Evolutionary conservation across 352 stramenopile species (phyloP), one percentile per base, ranked within the genome.

Genomic region (Peronospora destructor): DNA sequence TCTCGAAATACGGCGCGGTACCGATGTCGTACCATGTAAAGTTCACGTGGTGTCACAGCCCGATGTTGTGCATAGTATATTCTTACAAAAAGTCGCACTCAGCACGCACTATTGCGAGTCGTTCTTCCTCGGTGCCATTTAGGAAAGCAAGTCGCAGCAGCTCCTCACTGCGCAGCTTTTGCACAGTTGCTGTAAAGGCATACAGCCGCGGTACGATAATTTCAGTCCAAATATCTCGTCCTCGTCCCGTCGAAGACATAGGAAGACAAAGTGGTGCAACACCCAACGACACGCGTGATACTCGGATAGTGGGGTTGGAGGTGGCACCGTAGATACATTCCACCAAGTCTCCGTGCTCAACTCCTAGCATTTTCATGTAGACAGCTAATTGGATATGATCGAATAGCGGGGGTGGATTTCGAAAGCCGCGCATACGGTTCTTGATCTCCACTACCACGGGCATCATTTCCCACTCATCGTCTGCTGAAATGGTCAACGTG

Each of bases 341-440:
- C 14, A 91, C 70, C 40, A 91, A 54, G 45, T 91, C 73, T 13
- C 77, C 80, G 25, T 78, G 56, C 7, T 62, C 45, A 25, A 89
- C 51, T 0, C 49, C 60, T 4, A 89, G 48, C 77, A 91, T 84
- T 54, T 91, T 91, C 60, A 91, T 80, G 53, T 91, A 91, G 16
- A 91, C 64, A 12, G 76, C 77, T 54, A 89, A 71, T 40, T 91
- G 80, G 14, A 91, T 78, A 23, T 84, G 68, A 45, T 91, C 80
- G 45, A 89, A 68, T 11, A 91, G 65, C 5, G 75, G 80, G 2
- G 68, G 75, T 4, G 73, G 76, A 7, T 74, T 56, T 6, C 67
- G 66, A 41, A 91, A 85, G 30, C 64, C 62, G 25, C 67, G 64
- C 55, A 91, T 52, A 13, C 80, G 75, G 56, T 88, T 91, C 55